These are phyloP conservation scores for Ascochyta viciae-villosae DNA, from an alignment of 2,329 filamentous ascomycete genomes.

Conservation along the genomic window DNA sequence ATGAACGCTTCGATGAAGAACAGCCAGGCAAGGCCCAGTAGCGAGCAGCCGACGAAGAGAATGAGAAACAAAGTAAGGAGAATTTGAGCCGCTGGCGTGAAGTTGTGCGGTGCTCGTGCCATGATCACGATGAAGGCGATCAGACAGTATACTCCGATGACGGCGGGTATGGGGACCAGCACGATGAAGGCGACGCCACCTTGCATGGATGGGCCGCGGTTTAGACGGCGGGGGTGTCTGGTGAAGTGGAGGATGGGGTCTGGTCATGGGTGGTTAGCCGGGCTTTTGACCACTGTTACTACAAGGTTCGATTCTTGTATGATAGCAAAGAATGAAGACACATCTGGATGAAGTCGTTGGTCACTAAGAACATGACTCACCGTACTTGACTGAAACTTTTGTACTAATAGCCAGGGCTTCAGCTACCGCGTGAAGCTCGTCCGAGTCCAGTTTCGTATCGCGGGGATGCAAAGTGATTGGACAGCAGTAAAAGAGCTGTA, in stretches of 20 bases:
- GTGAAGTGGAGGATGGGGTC: slow-evolving; percentile 3
- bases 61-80: not conserved
- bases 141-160: slow-evolving; percentile 2
- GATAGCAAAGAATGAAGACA: too few relatives aligned
- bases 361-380: too few relatives aligned
- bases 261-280: not conserved
- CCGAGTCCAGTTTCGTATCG: too few relatives aligned
- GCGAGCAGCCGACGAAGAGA: not conserved
- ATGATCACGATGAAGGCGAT: slow-evolving; percentile 6
- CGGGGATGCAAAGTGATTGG: too few relatives aligned
- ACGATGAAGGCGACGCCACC: slow-evolving; percentile 4
- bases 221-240: slow-evolving; percentile 1
- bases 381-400: too few relatives aligned
- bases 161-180: not conserved
- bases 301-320: too few relatives aligned
- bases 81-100: not conserved
- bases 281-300: not conserved
- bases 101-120: slow-evolving; percentile 1
- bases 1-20: slow-evolving; percentile 1
- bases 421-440: too few relatives aligned
- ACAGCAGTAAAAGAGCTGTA: too few relatives aligned
- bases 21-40: not conserved
- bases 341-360: too few relatives aligned
- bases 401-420: too few relatives aligned
- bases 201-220: slow-evolving; percentile 4